These are phyloP conservation scores for Aspergillus sp. DNA, from an alignment of 2,329 filamentous ascomycete genomes.

Conservation along the genomic window DNA sequence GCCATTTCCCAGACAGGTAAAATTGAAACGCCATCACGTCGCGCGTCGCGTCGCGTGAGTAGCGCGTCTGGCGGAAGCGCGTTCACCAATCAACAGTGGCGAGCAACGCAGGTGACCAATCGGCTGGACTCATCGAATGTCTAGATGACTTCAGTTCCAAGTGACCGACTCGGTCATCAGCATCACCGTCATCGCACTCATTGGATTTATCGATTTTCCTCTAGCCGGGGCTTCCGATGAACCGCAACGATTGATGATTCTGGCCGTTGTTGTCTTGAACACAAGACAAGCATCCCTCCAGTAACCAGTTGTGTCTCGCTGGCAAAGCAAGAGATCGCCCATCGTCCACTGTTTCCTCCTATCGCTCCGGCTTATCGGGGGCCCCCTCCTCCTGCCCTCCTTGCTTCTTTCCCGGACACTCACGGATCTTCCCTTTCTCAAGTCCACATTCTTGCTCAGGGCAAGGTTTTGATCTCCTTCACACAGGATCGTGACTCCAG, in stretches of 20 bases:
- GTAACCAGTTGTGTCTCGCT: not conserved
- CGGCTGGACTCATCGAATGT: not conserved
- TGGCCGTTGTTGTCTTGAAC: too few relatives aligned
- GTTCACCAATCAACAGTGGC: not conserved
- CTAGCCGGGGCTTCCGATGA: not conserved
- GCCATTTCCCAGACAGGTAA: not conserved
- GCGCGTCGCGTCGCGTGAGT: not conserved
- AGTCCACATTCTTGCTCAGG: slow-evolving; percentile 13
- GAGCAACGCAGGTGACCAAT: not conserved
- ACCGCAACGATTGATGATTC: not conserved
- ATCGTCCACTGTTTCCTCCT: slow-evolving; percentile 9
- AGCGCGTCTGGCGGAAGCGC: not conserved
- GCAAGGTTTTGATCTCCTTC: not conserved
- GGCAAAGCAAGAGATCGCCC: not conserved
- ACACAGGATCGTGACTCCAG: not conserved
- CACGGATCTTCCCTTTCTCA: not conserved
- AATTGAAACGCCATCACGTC: not conserved
- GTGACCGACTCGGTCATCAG: not conserved
- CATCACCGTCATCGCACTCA: not conserved
- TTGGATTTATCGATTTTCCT: too few relatives aligned
- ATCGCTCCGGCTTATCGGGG: slow-evolving; percentile 20
- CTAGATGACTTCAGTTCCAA: too few relatives aligned
- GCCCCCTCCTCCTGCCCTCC: slow-evolving; percentile 4
- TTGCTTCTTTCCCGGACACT: slow-evolving; percentile 9
- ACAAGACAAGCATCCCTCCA: not conserved